These are phyloP conservation scores for Pterocarpus santalinus DNA, from an alignment of 306 rosid genomes.

Conservation along the genomic window DNA sequence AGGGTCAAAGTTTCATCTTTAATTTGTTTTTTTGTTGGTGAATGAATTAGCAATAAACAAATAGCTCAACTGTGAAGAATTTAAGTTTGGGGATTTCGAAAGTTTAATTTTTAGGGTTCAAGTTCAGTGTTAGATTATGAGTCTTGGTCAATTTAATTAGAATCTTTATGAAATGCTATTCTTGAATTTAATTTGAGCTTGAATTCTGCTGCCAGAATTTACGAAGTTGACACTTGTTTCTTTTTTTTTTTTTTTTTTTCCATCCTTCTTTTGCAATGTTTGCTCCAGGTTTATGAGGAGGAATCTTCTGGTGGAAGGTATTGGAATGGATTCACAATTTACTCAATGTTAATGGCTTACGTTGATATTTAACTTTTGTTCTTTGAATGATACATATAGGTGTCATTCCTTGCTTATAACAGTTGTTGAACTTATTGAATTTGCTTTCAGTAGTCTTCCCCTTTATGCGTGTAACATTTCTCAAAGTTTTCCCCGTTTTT, in stretches of 20 bases:
- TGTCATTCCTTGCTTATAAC: slow-evolving; percentile 8
- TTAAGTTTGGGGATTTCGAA: slow-evolving; percentile 23
- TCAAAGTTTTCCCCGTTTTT: background rate
- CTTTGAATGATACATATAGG: background rate
- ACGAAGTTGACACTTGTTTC: slow-evolving; percentile 41
- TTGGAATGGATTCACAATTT: slow-evolving; percentile 29
- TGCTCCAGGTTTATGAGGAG: slow-evolving; percentile 68
- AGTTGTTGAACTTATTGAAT: slow-evolving; percentile 14
- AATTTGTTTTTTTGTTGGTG: background rate
- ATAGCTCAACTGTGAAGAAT: slow-evolving; percentile 1
- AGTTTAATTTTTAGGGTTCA: slow-evolving; percentile 30
- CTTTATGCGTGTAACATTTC: too few species aligned
- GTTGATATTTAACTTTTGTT: slow-evolving; percentile 17
- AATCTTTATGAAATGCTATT: slow-evolving; percentile 5
- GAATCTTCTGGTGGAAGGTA: slow-evolving; percentile 73
- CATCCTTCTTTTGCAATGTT: slow-evolving; percentile 35
- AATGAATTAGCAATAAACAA: slow-evolving; percentile 9
- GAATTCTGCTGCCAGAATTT: slow-evolving; percentile 27
- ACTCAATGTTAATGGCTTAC: slow-evolving; percentile 9
- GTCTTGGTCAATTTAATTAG: slow-evolving; percentile 4
- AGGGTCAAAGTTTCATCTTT: slow-evolving; percentile 19
- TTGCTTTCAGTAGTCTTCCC: slow-evolving; percentile 25
- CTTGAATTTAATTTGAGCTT: slow-evolving; percentile 10
- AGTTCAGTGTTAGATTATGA: slow-evolving; percentile 12
- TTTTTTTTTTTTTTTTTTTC: slow-evolving; percentile 25